These are phyloP conservation scores for Xylariaceae sp. DNA, from an alignment of 2,329 filamentous ascomycete genomes.

Conservation along the genomic window DNA sequence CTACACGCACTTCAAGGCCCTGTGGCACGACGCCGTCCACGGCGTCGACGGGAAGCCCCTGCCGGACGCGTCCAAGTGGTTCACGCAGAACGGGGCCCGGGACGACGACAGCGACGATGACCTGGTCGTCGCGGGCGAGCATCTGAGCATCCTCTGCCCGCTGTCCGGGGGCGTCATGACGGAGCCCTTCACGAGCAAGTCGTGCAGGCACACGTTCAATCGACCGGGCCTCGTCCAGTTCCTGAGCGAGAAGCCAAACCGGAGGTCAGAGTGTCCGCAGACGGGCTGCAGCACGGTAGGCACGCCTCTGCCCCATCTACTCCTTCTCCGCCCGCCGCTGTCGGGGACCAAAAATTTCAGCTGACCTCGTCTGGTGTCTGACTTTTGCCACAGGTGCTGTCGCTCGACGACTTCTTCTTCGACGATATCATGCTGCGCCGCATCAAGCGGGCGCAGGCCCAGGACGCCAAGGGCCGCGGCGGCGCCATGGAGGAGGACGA, in stretches of 20 bases:
- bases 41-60: conserved; percentile 42
- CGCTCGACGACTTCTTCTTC: conserved; percentile 43
- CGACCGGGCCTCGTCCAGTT: conserved; percentile 54
- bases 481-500: conserved; percentile 35
- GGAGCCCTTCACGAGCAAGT: conserved; percentile 57
- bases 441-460: conserved; percentile 43
- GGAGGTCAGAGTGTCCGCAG: conserved; percentile 52
- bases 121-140: conserved; percentile 56
- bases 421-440: conserved; percentile 51
- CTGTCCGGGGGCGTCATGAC: conserved; percentile 57
- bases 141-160: conserved; percentile 61
- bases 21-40: conserved; percentile 47
- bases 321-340: background rate
- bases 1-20: conserved; percentile 51
- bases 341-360: background rate
- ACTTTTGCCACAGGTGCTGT: conserved; percentile 34
- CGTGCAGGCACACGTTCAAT: conserved; percentile 69
- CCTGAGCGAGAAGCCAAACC: conserved; percentile 26
- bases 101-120: conserved; percentile 50
- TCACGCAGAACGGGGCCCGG: conserved; percentile 33
- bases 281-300: conserved; percentile 54
- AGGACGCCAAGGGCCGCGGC: conserved; percentile 34
- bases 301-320: background rate
- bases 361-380: conserved; percentile 3
- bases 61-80: conserved; percentile 48